Evolutionary conservation across 768 basidiomycete species (phyloP), one percentile per base, ranked within the genome.

Genomic region (Tephrocybe rancida): DNA sequence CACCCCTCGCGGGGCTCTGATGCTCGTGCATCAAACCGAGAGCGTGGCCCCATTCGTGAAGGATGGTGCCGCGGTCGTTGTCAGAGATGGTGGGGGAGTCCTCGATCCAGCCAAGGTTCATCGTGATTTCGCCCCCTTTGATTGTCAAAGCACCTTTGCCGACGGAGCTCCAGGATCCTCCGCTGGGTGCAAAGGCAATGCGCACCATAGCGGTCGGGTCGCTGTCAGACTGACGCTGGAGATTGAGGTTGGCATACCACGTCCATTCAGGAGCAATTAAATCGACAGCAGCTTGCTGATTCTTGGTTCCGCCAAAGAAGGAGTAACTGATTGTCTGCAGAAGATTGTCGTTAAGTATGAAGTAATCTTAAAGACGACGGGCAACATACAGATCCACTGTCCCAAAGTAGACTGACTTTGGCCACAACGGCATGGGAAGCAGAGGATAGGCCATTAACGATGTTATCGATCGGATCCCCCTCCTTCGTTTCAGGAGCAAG

Each of bases 21-120:
- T 68, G 67, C 43, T 66, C 65, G 32, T 66, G 63, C 44, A 66
- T 46, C 30, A 64, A 21, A 0, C 66, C 67, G 4, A 68, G 60
- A 7, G 47, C 62, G 26, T 66, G 67, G 2, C 67, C 67, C 46
- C 66, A 65, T 37, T 66, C 62, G 48, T 68, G 67, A 6, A 64
- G 60, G 41, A 66, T 61, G 16, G 57, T 60, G 9, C 50, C 63
- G n/a, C 54, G 50, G 37, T 61, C 62, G 13, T 47, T 41, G 18
- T 18, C 43, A 22, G 57, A 47, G 19, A 58, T 8, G 8, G 37
- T 19, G 6, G 37, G 19, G 8, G 22, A 50, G 32, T 55, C 50
- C 14, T 26, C 51, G 25, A 61, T 41, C 58, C 58, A 64, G 1
- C 58, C 58, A 9, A 64, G 52, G 34, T 64, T 64, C 60, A 64